phyloP scores from a whole-genome alignment of 768 basidiomycete species.

The Pleurotus cornucopiae region DNA sequence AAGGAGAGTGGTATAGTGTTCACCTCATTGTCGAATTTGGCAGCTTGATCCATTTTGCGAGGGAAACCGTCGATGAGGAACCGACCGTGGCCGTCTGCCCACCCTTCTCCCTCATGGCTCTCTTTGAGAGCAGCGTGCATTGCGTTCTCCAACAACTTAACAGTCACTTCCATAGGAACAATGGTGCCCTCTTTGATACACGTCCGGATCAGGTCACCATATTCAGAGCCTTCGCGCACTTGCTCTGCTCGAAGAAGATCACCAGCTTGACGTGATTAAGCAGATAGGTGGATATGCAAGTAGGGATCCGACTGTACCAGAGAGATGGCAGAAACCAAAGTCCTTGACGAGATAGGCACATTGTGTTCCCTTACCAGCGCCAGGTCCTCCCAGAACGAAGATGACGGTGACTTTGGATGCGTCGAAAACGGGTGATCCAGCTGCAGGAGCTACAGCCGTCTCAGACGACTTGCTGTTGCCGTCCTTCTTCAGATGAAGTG shows the following conservation, averaged over 20 bases:
- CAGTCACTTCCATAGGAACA: conserved; percentile 95
- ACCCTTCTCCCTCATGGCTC: conserved; percentile 42
- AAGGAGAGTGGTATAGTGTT: conserved; percentile 15
- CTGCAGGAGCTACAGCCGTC: not conserved
- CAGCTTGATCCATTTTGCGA: conserved; percentile 96
- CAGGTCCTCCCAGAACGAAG: conserved; percentile 96
- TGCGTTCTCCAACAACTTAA: conserved; percentile 92
- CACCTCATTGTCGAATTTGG: conserved; percentile 85
- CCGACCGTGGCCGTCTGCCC: conserved; percentile 70
- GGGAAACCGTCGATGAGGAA: conserved; percentile 98
- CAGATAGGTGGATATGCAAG: not conserved
- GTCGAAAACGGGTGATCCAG: conserved; percentile 53
- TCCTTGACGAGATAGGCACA: conserved; percentile 80
- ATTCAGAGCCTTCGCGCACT: conserved; percentile 75
- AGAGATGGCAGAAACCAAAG: conserved; percentile 89
- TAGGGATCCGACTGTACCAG: conserved; percentile 48
- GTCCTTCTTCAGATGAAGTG: conserved; percentile 24
- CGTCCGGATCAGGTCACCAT: conserved; percentile 79
- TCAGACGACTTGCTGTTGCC: not conserved
- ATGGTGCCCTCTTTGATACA: conserved; percentile 91
- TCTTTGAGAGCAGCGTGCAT: conserved; percentile 63
- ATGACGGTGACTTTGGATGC: conserved; percentile 75
- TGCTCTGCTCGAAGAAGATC: conserved; percentile 96
- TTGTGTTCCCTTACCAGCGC: conserved; percentile 98
- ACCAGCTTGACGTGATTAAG: conserved; percentile 58